These are phyloP conservation scores for Heliamphora exappendiculata DNA, from an alignment of 148 eudicot genomes.

Conservation along the genomic window DNA sequence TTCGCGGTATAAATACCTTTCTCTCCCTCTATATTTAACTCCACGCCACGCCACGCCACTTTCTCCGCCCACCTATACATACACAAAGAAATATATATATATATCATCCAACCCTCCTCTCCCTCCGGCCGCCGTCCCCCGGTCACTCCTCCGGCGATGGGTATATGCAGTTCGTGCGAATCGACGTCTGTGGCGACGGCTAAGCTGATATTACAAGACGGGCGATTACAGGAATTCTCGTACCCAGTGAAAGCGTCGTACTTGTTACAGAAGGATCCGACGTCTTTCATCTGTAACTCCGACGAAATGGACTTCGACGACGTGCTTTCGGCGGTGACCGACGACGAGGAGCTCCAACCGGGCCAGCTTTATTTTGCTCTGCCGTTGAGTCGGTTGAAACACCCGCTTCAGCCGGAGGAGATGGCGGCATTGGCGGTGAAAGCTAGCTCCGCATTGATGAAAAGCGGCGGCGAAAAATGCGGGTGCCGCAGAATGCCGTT, in stretches of 20 bases:
- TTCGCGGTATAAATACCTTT: background rate
- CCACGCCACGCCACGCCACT: background rate
- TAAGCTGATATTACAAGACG: conserved; percentile 46
- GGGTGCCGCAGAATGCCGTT: conserved; percentile 26
- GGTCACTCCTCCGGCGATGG: conserved; percentile 23
- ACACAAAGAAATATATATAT: background rate
- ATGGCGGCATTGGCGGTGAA: conserved; percentile 95
- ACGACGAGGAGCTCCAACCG: conserved; percentile 54
- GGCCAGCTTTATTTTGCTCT: conserved; percentile 81
- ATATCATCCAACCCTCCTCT: background rate
- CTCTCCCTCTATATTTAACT: background rate
- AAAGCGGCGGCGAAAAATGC: conserved; percentile 34
- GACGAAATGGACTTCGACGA: conserved; percentile 88
- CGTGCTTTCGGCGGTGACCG: conserved; percentile 37
- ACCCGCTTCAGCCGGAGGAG: conserved; percentile 58
- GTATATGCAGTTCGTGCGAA: conserved; percentile 47
- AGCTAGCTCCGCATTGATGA: conserved; percentile 66
- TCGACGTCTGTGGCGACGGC: conserved; percentile 40
- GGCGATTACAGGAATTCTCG: conserved; percentile 43
- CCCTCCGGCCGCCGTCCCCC: background rate
- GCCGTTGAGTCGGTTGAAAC: conserved; percentile 42
- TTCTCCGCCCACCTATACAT: background rate
- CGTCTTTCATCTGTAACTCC: conserved; percentile 56
- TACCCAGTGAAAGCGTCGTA: conserved; percentile 50
- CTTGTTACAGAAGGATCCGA: conserved; percentile 36